Conservation (phyloP, 2,329 filamentous ascomycete genomes). For the Neopestalotiopsis sp. region DNA sequence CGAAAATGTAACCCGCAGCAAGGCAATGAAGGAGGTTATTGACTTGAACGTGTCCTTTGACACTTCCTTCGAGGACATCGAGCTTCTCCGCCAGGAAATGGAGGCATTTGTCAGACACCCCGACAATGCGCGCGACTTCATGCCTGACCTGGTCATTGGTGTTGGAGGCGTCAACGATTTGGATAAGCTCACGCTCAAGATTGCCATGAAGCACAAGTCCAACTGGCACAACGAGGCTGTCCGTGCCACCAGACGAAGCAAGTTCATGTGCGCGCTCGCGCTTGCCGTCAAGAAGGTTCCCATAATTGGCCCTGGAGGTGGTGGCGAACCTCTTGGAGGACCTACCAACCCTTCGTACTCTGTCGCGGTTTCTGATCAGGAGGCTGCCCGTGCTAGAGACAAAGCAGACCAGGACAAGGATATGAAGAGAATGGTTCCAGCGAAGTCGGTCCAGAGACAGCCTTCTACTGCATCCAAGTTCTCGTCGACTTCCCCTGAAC, state of each 20-base stretch:
- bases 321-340: constrained; percentile 63
- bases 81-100: constrained; percentile 84
- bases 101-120: constrained; percentile 80
- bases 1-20: constrained; percentile 90
- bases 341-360: constrained; percentile 81
- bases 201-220: constrained; percentile 90
- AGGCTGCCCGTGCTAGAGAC: constrained; percentile 68
- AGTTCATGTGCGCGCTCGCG: constrained; percentile 95
- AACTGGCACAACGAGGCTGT: constrained; percentile 90
- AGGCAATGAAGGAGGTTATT: constrained; percentile 87
- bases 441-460: constrained; percentile 28
- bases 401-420: constrained; percentile 66
- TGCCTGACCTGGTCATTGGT: constrained; percentile 79
- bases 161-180: constrained; percentile 81
- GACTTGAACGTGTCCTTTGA: constrained; percentile 83
- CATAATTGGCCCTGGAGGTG: constrained; percentile 81
- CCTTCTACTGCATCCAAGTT: constrained; percentile 25
- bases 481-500: constrained; percentile 41
- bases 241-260: constrained; percentile 81
- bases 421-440: constrained; percentile 67
- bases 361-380: constrained; percentile 73
- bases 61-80: constrained; percentile 87
- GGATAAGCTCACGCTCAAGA: constrained; percentile 83
- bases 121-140: constrained; percentile 91
- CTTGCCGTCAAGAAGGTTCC: constrained; percentile 85